These are phyloP conservation scores for Wickerhamiella parazyma DNA, from an alignment of 805 yeast genomes.

Conservation along the genomic window DNA sequence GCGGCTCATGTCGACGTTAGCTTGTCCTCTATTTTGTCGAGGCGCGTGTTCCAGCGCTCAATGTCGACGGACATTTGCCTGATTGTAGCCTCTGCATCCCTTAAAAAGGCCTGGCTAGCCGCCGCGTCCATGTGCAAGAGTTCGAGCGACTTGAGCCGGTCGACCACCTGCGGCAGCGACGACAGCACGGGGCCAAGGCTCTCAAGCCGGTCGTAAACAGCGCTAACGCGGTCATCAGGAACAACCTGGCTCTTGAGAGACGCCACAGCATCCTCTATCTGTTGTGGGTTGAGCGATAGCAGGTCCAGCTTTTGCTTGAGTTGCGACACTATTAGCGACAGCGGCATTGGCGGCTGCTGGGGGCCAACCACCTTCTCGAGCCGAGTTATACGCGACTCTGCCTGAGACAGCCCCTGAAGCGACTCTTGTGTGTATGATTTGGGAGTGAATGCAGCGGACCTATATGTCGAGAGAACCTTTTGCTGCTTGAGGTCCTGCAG, in stretches of 20 bases:
- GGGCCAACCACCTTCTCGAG: slow-evolving; percentile 7
- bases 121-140: slow-evolving; percentile 5
- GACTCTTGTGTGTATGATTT: neutral
- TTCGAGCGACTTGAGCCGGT: slow-evolving; percentile 4
- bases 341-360: neutral
- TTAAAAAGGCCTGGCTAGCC: slow-evolving; percentile 1
- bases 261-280: slow-evolving; percentile 2
- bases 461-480: neutral
- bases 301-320: slow-evolving; percentile 2
- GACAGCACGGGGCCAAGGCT: slow-evolving; percentile 6
- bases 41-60: slow-evolving; percentile 5
- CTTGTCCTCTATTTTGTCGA: slow-evolving; percentile 2
- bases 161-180: slow-evolving; percentile 1
- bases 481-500: slow-evolving; percentile 2
- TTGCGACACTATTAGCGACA: neutral
- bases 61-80: slow-evolving; percentile 5
- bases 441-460: neutral
- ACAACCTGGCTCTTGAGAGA: neutral
- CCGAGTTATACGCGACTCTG: slow-evolving; percentile 1
- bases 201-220: slow-evolving; percentile 5
- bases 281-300: slow-evolving; percentile 1
- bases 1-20: too few relatives aligned
- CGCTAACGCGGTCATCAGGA: neutral
- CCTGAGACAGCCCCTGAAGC: neutral
- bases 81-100: slow-evolving; percentile 5